These are phyloP conservation scores for Neonectria punicea DNA, from an alignment of 2,329 filamentous ascomycete species.

Conservation along the genomic window DNA sequence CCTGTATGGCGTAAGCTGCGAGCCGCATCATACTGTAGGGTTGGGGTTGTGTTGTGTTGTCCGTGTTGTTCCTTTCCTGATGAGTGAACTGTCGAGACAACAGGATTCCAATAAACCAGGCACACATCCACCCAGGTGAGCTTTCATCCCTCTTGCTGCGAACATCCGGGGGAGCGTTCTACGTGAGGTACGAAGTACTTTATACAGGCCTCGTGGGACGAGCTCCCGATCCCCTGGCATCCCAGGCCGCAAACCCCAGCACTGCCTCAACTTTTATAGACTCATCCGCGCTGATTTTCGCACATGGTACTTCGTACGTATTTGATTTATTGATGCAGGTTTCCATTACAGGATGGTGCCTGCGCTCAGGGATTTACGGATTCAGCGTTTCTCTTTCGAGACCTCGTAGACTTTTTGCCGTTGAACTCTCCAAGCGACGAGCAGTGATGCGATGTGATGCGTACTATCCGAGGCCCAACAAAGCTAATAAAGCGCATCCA, in stretches of 20 bases:
- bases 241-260: neutral
- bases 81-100: neutral
- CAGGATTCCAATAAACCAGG: constrained; percentile 3
- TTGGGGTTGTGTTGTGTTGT: neutral
- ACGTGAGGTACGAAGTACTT: neutral
- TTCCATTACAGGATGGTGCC: constrained; percentile 12
- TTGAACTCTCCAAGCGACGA: constrained; percentile 5
- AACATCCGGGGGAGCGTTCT: neutral
- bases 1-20: constrained; percentile 16
- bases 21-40: neutral
- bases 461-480: neutral
- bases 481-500: neutral
- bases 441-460: no score
- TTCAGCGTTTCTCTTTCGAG: neutral
- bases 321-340: constrained; percentile 10
- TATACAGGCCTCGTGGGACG: neutral
- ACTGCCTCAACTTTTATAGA: constrained; percentile 11
- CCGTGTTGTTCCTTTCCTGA: neutral
- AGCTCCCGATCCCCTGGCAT: neutral
- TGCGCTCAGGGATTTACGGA: constrained; percentile 5
- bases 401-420: neutral
- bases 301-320: neutral
- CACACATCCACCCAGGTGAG: neutral
- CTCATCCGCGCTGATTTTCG: neutral
- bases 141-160: neutral